Evolutionary conservation across 1,284 basidiomycete genomes (phyloP).

Genomic region (Leccinum fallax): DNA sequence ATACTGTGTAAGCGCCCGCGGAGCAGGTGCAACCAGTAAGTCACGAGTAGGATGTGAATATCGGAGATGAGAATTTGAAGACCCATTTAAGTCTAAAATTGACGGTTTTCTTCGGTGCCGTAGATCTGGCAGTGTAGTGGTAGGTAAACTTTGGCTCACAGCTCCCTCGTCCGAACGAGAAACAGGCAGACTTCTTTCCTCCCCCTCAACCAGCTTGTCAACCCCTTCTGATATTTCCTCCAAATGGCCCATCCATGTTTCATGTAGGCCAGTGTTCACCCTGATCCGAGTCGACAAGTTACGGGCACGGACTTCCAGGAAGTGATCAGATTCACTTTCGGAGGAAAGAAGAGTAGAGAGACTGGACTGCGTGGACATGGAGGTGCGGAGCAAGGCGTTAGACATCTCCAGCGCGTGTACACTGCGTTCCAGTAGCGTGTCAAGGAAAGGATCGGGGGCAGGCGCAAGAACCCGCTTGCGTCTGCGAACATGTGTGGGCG

Average conservation of each 20-base stretch:
- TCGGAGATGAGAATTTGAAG: constrained; percentile 44
- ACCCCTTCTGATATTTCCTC: constrained; percentile 65
- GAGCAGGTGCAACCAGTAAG: constrained; percentile 63
- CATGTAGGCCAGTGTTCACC: constrained; percentile 44
- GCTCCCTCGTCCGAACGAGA: constrained; percentile 30
- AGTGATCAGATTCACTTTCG: constrained; percentile 41
- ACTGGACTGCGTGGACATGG: constrained; percentile 66
- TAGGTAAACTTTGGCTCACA: constrained; percentile 57
- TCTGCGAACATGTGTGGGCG: constrained; percentile 21
- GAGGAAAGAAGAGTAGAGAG: constrained; percentile 51
- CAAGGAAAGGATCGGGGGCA: constrained; percentile 53
- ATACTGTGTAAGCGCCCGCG: constrained; percentile 72
- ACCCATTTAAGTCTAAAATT: constrained; percentile 43
- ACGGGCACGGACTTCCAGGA: constrained; percentile 47
- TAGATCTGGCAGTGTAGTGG: constrained; percentile 33
- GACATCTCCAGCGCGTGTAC: constrained; percentile 83
- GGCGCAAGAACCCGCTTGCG: constrained; percentile 21
- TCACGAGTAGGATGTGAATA: constrained; percentile 53
- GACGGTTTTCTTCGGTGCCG: constrained; percentile 50
- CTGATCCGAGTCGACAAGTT: constrained; percentile 55
- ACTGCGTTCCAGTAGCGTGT: constrained; percentile 75
- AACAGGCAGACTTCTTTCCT: constrained; percentile 11
- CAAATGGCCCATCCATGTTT: constrained; percentile 66
- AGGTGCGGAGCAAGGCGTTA: constrained; percentile 71
- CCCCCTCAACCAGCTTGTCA: constrained; percentile 51